Conservation (phyloP, 176 grass and related monocot species). For the Melocanna baccifera region DNA sequence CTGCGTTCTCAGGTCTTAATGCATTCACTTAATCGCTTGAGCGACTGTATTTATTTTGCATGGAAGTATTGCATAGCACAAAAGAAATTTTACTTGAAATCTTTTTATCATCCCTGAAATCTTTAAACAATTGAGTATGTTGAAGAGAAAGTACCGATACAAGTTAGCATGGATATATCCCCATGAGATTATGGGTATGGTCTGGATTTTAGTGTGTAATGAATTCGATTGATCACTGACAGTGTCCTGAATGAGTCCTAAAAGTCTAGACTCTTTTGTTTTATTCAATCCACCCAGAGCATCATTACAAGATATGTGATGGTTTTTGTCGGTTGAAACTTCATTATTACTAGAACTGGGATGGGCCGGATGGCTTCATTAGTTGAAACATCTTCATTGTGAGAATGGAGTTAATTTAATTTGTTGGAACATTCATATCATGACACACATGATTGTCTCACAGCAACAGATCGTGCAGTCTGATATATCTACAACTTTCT, state of each 20-base stretch:
- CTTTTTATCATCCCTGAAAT: not conserved
- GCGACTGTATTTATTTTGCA: not conserved
- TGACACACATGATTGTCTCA: not conserved
- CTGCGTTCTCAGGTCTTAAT: constrained; percentile 71
- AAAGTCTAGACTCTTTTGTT: not conserved
- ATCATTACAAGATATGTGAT: not conserved
- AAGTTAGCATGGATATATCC: not conserved
- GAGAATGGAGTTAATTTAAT: not conserved
- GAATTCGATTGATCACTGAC: not conserved
- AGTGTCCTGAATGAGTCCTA: not conserved
- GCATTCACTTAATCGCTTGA: not conserved
- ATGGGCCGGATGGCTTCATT: not conserved
- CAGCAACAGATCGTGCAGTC: not conserved
- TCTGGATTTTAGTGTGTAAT: not conserved
- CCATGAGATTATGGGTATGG: not conserved
- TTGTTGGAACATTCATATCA: not conserved
- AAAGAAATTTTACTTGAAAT: not conserved
- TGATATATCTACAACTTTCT: not conserved
- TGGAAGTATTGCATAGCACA: not conserved
- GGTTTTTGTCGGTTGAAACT: not conserved
- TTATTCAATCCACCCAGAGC: not conserved
- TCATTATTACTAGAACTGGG: not conserved
- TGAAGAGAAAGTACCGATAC: not conserved
- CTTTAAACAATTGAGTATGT: not conserved
- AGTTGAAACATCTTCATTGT: not conserved